Evolutionary conservation across 2,329 filamentous ascomycete genomes (phyloP).

Genomic region (Aureobasidium namibiae): DNA sequence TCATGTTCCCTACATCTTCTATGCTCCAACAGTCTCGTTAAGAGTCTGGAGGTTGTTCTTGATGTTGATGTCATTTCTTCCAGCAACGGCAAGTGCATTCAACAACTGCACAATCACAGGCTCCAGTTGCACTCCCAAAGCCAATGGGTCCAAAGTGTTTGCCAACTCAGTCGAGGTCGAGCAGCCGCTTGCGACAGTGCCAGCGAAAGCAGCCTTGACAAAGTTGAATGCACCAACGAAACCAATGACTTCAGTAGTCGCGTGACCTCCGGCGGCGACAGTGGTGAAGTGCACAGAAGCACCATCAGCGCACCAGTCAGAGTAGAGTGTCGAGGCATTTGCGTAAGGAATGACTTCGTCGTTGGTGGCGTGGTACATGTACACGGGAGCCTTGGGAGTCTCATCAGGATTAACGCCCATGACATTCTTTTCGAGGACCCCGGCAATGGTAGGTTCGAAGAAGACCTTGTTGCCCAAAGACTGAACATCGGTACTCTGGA

Average conservation of each 20-base stretch:
- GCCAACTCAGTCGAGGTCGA: constrained; percentile 16
- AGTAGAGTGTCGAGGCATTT: constrained; percentile 20
- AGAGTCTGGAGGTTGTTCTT: not conserved
- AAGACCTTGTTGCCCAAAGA: constrained; percentile 19
- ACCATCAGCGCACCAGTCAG: constrained; percentile 23
- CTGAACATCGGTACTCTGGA: constrained; percentile 17
- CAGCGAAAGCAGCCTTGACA: constrained; percentile 17
- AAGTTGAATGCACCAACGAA: constrained; percentile 20
- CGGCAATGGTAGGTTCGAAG: constrained; percentile 18
- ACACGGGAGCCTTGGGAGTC: constrained; percentile 22
- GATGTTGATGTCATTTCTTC: constrained; percentile 5
- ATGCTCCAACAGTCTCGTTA: not conserved
- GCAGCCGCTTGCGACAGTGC: constrained; percentile 16
- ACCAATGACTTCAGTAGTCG: constrained; percentile 21
- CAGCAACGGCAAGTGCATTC: constrained; percentile 4
- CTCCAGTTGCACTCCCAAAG: constrained; percentile 20
- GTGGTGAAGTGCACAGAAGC: constrained; percentile 22
- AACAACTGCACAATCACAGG: constrained; percentile 20
- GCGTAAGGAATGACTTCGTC: constrained; percentile 26
- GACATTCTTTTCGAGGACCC: constrained; percentile 16
- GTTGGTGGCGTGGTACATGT: constrained; percentile 21
- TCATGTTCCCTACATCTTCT: not conserved
- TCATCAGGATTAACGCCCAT: constrained; percentile 20
- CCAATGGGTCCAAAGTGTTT: constrained; percentile 19
- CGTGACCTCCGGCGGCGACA: constrained; percentile 20